Evolutionary conservation across 768 basidiomycete genomes (phyloP), one percentile per base, ranked within the genome.

Genomic region (Mycena sanguinolenta): DNA sequence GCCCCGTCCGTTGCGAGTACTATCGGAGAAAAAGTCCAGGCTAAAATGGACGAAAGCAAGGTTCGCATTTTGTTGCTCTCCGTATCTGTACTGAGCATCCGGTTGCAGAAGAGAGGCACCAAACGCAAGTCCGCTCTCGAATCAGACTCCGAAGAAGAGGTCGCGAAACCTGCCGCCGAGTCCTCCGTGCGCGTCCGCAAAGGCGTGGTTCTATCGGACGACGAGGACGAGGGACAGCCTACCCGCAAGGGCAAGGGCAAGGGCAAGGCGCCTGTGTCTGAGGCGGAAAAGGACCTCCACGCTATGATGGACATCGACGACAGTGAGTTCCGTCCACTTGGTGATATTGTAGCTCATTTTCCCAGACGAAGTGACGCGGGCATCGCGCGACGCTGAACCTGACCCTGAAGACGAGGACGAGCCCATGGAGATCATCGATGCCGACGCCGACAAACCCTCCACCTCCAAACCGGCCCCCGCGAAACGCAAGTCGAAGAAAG

Each of bases 281-380:
- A 84, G 30, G 83, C 82, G 12, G 87, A 89, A 66, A 81, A 84
- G 19, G 87, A 87, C 13, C 81, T 83, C 14, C 83, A 82, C 50
- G 91, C 87, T 13, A 86, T 93, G 83, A 93, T 93, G 92, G 92
- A 94, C 59, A 85, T 93, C 63, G 92, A 93, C 65, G 93, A 94
- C 74, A 89, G 93, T 91, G 70, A 34, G 19, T 12, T 21, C 39
- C 14, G 53, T 58, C 58, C 42, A 46, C 21, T 27, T 21, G 61
- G 44, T 44, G 30, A 58, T 54, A n/a, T 13, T 46, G 60, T 52
- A n/a, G 55, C 62, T 57, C 10, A 28, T 36, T 50, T 39, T 13
- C 63, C 13, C 65, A 85, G 85, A 82, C 64, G 69, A 79, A 71
- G 80, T 83, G 16, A 75, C 75, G 14, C 73, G 77, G 19, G 75